Base-by-base conservation (phyloP, 306 rosid genomes). In the Sicyos baderoa region DNA sequence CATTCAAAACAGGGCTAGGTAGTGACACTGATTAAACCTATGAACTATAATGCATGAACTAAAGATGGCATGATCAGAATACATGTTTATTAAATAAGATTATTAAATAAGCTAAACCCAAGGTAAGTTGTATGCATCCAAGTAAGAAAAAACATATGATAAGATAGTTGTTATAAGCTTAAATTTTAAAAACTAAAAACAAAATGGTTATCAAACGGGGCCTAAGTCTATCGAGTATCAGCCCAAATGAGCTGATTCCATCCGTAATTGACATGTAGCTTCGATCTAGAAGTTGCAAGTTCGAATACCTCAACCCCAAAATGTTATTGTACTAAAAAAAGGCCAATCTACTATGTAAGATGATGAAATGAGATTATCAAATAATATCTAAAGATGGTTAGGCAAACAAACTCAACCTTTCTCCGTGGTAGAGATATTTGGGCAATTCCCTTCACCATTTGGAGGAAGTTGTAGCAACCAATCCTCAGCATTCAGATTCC, bases 401-500 rank as follows among this genome's bases (percentile, higher is more conserved):
- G 3, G 22, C 53, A 42, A n/a, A 44, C 35, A 40, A 18, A 82
- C 42, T 27, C 61, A 40, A 84, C 91, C 86, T 82, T 79, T 89
- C 58, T 76, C 89, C 74, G 70, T 86, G 51, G 84, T 72, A 77
- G 84, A 68, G 63, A 54, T 52, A 54, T 42, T 81, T 45, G 81
- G 69, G 64, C 83, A 75, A 76, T 81, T 79, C 77, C 67, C 61
- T 22, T 52, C 50, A 49, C 63, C 63, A 67, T 72, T 82, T 70
- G 84, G 76, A 81, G 94, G 86, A 35, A 93, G 79, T 32, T 45
- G 84, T 29, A 69, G 79, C 74, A 80, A 74, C 85, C 78, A 86
- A 72, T 89, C 84, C 65, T 81, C 87, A 19, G 93, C 79, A 77
- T 79, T 83, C 54, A 89, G 91, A 85, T 93, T 97, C 98, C 97